Evolutionary conservation across 2,329 filamentous ascomycete genomes (phyloP).

Genomic region (Metarhizium album): DNA sequence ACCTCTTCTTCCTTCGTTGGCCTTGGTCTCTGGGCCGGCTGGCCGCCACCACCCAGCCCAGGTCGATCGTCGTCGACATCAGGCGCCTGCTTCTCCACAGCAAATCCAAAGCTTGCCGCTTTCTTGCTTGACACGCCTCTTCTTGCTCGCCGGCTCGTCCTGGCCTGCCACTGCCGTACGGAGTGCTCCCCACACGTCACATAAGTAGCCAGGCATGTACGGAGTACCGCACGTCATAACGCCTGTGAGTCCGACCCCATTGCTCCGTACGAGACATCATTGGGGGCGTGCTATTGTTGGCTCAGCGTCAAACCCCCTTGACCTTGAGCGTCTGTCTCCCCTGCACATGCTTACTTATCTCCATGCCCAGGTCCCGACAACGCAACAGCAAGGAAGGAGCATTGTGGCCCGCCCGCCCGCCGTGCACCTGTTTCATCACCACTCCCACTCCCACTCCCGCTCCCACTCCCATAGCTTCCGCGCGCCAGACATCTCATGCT

Average conservation of each 20-base stretch:
- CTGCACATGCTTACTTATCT: background rate
- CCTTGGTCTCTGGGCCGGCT: background rate
- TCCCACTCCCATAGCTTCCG: slow-evolving; percentile 3
- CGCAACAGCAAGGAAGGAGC: background rate
- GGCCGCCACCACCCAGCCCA: too few relatives aligned
- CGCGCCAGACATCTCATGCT: slow-evolving; percentile 3
- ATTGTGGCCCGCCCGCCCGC: slow-evolving; percentile 2
- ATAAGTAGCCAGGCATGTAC: too few relatives aligned
- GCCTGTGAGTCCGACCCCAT: background rate
- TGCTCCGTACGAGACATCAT: background rate
- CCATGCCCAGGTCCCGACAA: background rate
- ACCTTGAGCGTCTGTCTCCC: background rate
- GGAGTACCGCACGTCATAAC: background rate
- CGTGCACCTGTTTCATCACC: slow-evolving; percentile 10
- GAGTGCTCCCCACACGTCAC: too few relatives aligned
- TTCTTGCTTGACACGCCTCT: too few relatives aligned
- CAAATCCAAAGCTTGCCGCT: background rate
- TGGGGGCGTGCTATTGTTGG: background rate
- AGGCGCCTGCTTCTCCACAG: background rate
- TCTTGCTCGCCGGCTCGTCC: too few relatives aligned
- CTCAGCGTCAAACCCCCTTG: background rate
- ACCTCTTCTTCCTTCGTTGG: too few relatives aligned
- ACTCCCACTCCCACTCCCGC: slow-evolving; percentile 5
- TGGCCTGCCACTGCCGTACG: background rate
- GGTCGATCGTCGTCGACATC: too few relatives aligned